A percentile compares a stretch with the other conserved stretches of the same genome.
Conservation (phyloP, 2,329 filamentous ascomycete genomes). For the Cladophialophora carrionii region DNA sequence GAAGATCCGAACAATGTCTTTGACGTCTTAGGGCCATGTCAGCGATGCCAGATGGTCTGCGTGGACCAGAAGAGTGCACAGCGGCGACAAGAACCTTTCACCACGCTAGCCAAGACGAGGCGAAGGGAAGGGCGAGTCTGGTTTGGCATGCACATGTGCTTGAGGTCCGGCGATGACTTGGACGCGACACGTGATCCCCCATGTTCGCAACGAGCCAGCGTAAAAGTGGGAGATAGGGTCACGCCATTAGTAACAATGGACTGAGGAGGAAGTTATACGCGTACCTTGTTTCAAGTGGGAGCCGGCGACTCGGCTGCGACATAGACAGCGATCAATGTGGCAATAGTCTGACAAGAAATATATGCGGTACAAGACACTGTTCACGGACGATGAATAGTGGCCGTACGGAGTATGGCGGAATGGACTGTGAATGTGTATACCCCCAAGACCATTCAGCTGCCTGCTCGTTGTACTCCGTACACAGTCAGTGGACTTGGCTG, state of each 20-base stretch:
- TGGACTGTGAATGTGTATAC: not conserved
- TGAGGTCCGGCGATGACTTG: slow-evolving; percentile 20
- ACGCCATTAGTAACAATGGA: slow-evolving; percentile 15
- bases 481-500: not conserved
- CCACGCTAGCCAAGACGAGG: slow-evolving; percentile 84
- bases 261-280: slow-evolving; percentile 2
- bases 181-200: not conserved
- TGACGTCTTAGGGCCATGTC: slow-evolving; percentile 77
- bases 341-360: not conserved
- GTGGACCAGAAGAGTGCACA: slow-evolving; percentile 81
- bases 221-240: slow-evolving; percentile 30
- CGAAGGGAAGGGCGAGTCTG: slow-evolving; percentile 81
- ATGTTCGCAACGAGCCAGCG: slow-evolving; percentile 1
- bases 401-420: not conserved
- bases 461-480: too few species aligned
- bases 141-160: slow-evolving; percentile 77
- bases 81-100: slow-evolving; percentile 81
- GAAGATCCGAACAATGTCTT: slow-evolving; percentile 36
- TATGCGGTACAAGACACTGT: not conserved
- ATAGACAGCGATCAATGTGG: not conserved
- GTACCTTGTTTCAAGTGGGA: not conserved
- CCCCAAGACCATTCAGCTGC: not conserved
- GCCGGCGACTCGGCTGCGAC: not conserved
- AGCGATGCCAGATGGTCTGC: slow-evolving; percentile 94
- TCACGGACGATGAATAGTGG: not conserved